These are phyloP conservation scores for Cladosporium sp. DNA, from an alignment of 2,329 filamentous ascomycete species.

Conservation along the genomic window DNA sequence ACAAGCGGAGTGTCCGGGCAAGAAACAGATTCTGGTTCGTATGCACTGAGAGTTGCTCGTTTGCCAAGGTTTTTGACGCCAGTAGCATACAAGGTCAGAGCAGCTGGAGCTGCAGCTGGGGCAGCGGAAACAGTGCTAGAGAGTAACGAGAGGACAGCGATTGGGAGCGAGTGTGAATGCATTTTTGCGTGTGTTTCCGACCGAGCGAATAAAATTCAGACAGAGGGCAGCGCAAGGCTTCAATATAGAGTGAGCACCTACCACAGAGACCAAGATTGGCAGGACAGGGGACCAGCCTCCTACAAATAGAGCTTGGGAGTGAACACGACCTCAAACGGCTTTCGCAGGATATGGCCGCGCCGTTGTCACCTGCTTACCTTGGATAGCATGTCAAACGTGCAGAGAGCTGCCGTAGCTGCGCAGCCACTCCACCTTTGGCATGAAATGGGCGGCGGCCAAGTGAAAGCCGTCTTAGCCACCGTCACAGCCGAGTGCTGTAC, in stretches of 20 bases:
- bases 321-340: not conserved
- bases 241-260: not conserved
- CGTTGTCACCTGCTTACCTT: constrained; percentile 1
- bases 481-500: not conserved
- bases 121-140: not conserved
- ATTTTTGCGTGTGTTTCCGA: not conserved
- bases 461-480: not conserved
- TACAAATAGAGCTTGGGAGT: constrained; percentile 4
- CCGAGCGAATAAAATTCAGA: not conserved
- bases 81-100: not conserved
- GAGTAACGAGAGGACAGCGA: not conserved
- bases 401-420: not conserved
- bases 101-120: not conserved
- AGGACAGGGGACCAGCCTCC: constrained; percentile 2
- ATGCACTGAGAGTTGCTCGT: constrained; percentile 16
- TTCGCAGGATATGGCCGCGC: constrained; percentile 8
- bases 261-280: not conserved
- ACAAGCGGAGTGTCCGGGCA: constrained; percentile 39
- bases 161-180: not conserved
- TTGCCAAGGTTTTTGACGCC: constrained; percentile 2
- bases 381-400: constrained; percentile 18
- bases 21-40: constrained; percentile 33
- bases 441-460: not conserved
- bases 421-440: not conserved
- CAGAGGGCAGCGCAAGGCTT: not conserved